Evolutionary conservation across 768 basidiomycete genomes (phyloP).

Genomic region (Royoungia palumana): DNA sequence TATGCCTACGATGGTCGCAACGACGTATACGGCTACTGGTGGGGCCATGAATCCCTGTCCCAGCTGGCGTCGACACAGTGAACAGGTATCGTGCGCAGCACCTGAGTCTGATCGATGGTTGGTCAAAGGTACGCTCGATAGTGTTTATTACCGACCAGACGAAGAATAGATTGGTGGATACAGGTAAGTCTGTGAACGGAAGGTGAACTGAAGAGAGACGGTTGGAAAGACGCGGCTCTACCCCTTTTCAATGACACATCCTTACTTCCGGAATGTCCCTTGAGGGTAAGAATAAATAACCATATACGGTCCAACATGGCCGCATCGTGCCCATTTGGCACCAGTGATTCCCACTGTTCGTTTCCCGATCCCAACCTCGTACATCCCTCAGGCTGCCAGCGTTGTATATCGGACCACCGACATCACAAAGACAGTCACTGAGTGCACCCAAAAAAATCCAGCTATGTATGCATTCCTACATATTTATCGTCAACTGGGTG

Average conservation of each 20-base stretch:
- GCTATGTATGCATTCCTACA: no score
- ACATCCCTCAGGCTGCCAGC: no score
- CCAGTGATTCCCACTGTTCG: no score
- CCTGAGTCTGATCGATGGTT: background rate
- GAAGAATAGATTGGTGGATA: background rate
- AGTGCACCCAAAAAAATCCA: no score
- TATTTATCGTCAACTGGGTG: no score
- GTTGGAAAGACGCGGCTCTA: conserved; percentile 1
- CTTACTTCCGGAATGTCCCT: no score
- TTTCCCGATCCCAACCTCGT: no score
- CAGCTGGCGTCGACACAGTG: conserved; percentile 5
- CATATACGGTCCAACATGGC: no score
- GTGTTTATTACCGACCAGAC: background rate
- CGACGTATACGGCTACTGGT: conserved; percentile 44
- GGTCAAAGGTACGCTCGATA: background rate
- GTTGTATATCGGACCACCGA: no score
- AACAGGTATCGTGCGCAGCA: conserved; percentile 14
- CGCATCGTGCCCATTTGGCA: no score
- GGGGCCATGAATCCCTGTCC: conserved; percentile 22
- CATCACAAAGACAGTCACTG: no score
- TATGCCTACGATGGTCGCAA: conserved; percentile 47
- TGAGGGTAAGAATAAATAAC: no score
- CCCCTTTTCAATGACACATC: conserved; percentile 15
- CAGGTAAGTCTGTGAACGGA: background rate
- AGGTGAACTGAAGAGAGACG: conserved; percentile 2